Base-by-base conservation (phyloP, 2,329 filamentous ascomycete species). In the Xylaria sp. region DNA sequence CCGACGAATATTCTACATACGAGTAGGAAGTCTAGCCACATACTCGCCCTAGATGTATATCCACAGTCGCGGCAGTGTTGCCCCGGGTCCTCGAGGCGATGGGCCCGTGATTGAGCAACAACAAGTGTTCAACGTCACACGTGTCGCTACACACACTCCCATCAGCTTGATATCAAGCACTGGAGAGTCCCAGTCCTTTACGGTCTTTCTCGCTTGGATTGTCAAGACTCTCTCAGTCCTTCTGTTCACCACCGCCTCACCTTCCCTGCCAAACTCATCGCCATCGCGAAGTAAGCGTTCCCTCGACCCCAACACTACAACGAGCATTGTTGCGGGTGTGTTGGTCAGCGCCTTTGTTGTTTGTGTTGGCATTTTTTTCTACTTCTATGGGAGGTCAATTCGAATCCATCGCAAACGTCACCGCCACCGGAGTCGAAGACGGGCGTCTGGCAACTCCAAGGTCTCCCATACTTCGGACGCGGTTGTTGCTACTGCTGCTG, bases 241-340 rank as follows among this genome's bases (percentile, higher is more conserved):
- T n/a, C 19, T 51, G 39, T 52, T 23, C n/a, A 52, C 35, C 52
- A 42, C 23, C 39, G 7, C 47, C n/a, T 2, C 47, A 10, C 49
- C 54, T 19, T 52, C 58, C 8, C 44, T 60, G 16, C 11, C 55
- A 18, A 16, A 44, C 3, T 16, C 18, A 52, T 39, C 42, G n/a
- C 52, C 39, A 18, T 54, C 48, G n/a, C 59, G 57, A 23, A 46
- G 48, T 52, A 63, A 60, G 50, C 63, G 63, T 49, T 42, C 50
- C 50, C 16, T 16, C 6, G 46, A 30, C 48, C 60, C 60, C 34
- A 63, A 64, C 46, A 59, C 63, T 34, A 58, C 56, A 16, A 64
- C 60, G 47, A 63, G 63, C 8, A 34, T 64, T 56, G 59, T 65
- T n/a, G 63, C 61, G n/a, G 62, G 63, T 34, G 46, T 65, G 18